These are phyloP conservation scores for Fusarium xylarioides DNA, from an alignment of 2,329 filamentous ascomycete species.

Conservation along the genomic window DNA sequence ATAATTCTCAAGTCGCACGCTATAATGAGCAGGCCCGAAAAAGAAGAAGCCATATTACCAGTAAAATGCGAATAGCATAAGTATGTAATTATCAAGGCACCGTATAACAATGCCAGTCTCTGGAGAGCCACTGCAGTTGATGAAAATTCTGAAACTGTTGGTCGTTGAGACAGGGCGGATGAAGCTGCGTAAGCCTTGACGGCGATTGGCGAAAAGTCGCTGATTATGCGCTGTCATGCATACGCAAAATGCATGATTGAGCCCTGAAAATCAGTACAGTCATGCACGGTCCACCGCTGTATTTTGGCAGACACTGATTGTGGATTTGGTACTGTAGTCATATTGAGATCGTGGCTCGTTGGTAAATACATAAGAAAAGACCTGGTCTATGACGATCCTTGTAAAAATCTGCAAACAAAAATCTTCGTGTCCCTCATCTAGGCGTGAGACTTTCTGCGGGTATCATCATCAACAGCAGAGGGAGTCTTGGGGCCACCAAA, in stretches of 20 bases:
- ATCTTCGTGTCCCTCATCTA: neutral
- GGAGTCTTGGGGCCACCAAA: constrained; percentile 22
- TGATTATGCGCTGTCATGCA: constrained; percentile 1
- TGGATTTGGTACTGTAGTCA: neutral
- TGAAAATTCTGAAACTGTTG: neutral
- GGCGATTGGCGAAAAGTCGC: neutral
- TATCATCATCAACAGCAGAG: constrained; percentile 5
- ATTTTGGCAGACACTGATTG: neutral
- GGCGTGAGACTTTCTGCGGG: constrained; percentile 26
- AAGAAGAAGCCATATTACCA: neutral
- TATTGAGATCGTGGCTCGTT: neutral
- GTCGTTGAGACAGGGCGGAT: neutral
- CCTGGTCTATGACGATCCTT: neutral
- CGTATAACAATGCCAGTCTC: rapidly evolving
- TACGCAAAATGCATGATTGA: neutral
- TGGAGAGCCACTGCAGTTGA: neutral
- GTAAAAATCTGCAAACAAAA: neutral
- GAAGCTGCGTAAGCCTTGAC: neutral
- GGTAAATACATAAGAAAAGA: neutral
- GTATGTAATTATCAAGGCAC: neutral
- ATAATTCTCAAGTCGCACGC: neutral
- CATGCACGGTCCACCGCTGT: neutral
- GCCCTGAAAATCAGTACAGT: neutral
- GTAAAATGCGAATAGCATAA: neutral
- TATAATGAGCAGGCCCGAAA: neutral